Evolutionary conservation across 192 early-diverging fungal species (phyloP), one percentile per base, ranked within the genome.

Genomic region (Rhizoclosmatium sp.): DNA sequence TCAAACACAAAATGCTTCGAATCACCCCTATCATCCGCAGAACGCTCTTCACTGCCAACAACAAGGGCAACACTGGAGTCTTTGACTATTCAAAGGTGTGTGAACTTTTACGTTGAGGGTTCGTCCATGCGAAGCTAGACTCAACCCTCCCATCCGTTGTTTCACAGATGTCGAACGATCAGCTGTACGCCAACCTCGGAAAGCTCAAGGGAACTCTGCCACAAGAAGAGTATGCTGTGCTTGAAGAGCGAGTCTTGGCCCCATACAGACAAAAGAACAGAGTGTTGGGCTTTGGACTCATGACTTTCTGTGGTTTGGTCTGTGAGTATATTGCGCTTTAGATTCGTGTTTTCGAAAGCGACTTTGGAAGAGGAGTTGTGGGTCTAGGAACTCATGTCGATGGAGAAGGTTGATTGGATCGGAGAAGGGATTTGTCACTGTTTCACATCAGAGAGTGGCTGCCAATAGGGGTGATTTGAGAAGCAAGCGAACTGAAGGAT

Each of bases 201-300:
- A 72, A 59, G 40, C 70, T 72, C 54, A 72, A 59, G 70, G 70
- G 16, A 7, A n/a, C 7, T 12, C 39, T 72, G 4, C 70, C 70
- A 3, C 21, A 19, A 23, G 70, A 72, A 19, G 54, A 72, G 70
- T 72, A 58, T 47, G 14, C 9, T 9, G 70, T 19, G 19, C 7
- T 72, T 39, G 70, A 72, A 45, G 49, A 72, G 54, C 47, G 70
- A 3, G 54, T 72, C 54, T 10, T 72, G 70, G 70, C 70, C 9
- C 70, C 70, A 21, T 72, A 72, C 58, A 54, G 70, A 44, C 47
- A 14, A n/a, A 72, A 72, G 70, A 72, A 72, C 70, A 72, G 70
- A 58, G 49, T 16, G 5, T 2, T 59, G 21, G 70, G 70, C 42
- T 9, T 42, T 59, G 70, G 70, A 39, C 51, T 72, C 7, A 51